Percentiles rank a stretch among this genome's conserved stretches.
phyloP scores from a whole-genome alignment of 2,329 filamentous ascomycete genomes.

The Ilyonectria robusta region DNA sequence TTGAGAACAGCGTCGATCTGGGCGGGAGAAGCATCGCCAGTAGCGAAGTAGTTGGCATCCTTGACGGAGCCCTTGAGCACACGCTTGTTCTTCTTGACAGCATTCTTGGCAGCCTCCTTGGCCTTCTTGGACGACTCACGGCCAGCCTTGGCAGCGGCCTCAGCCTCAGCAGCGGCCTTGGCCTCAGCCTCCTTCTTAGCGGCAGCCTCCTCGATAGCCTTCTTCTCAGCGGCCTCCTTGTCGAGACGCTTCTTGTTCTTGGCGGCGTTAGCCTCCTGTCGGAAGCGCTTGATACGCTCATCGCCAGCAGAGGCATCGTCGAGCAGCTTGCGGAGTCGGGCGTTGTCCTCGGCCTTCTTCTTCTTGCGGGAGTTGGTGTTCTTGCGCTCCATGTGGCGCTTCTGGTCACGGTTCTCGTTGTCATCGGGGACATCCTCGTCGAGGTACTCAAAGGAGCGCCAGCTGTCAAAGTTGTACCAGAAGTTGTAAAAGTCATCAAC shows the following conservation, averaged over 20 bases:
- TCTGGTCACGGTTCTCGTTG: slow-evolving; percentile 99
- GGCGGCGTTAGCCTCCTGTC: slow-evolving; percentile 88
- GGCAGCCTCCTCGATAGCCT: slow-evolving; percentile 86
- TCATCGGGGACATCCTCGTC: slow-evolving; percentile 99
- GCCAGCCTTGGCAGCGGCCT: slow-evolving; percentile 87
- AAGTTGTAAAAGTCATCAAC: slow-evolving; percentile 99
- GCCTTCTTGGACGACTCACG: slow-evolving; percentile 92
- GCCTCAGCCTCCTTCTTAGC: slow-evolving; percentile 89
- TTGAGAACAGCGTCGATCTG: slow-evolving; percentile 87
- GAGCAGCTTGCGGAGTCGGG: slow-evolving; percentile 89
- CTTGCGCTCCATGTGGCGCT: slow-evolving; percentile 98
- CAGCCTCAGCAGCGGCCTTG: slow-evolving; percentile 84
- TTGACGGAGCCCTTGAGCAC: slow-evolving; percentile 94
- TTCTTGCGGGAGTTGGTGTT: slow-evolving; percentile 98
- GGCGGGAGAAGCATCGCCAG: slow-evolving; percentile 79
- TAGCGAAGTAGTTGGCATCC: slow-evolving; percentile 96
- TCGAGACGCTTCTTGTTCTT: slow-evolving; percentile 97
- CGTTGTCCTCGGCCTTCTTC: slow-evolving; percentile 98
- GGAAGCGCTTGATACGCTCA: slow-evolving; percentile 98
- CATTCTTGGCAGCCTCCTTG: slow-evolving; percentile 98
- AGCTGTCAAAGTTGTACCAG: slow-evolving; percentile 99
- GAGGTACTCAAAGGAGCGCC: slow-evolving; percentile 97
- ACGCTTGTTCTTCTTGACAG: slow-evolving; percentile 99
- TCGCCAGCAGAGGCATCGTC: slow-evolving; percentile 89
- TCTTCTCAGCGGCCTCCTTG: slow-evolving; percentile 92